phyloP scores from a whole-genome alignment of 108 stramenopile species.

The Skeletonema costatum region DNA sequence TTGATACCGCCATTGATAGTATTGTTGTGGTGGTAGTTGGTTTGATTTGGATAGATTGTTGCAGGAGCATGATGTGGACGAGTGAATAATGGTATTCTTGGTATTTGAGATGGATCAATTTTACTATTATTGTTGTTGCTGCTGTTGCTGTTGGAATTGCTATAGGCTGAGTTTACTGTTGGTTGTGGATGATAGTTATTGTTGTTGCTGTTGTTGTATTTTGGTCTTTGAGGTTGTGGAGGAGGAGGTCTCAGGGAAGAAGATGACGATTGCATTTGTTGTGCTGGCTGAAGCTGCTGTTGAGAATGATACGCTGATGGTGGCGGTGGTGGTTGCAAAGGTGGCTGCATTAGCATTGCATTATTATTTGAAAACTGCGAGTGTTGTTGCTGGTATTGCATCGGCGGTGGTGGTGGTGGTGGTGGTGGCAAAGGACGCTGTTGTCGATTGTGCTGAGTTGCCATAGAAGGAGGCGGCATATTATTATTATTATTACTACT shows the following conservation, averaged over 20 bases:
- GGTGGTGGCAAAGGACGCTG: constrained; percentile 2
- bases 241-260: no score
- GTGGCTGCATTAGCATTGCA: neutral
- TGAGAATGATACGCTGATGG: neutral
- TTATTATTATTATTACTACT: no score
- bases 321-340: neutral
- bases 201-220: neutral
- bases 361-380: constrained; percentile 8
- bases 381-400: neutral
- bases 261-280: neutral
- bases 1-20: neutral
- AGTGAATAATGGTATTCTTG: constrained; percentile 59
- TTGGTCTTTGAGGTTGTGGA: neutral
- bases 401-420: neutral
- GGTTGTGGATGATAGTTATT: neutral
- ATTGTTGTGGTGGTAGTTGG: neutral
- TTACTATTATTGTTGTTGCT: constrained; percentile 15
- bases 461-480: no score
- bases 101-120: constrained; percentile 63
- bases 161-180: neutral
- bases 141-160: no score
- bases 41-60: constrained; percentile 27
- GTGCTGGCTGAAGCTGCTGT: constrained; percentile 3
- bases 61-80: constrained; percentile 56
- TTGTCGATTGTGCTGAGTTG: no score